Evolutionary conservation across 192 early-diverging fungal species (phyloP), one percentile per base, ranked within the genome.

Genomic region (Backusella sp.): DNA sequence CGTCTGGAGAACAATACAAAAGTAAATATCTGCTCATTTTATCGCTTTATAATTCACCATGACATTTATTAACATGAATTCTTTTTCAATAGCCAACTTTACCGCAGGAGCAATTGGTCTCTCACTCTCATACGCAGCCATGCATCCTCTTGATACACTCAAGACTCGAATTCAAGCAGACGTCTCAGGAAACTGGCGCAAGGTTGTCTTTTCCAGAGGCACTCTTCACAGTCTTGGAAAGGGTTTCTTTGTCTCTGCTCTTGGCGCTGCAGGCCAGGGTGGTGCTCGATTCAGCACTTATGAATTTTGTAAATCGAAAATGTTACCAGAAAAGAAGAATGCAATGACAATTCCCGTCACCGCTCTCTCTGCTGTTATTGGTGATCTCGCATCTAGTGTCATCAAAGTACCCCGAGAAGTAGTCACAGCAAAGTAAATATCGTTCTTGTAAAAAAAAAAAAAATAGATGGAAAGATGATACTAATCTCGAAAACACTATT

Each of bases 321-420:
- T 89, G 36, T 66, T 88, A 65, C 85, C 83, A 59, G 75, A 77
- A 28, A 80, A 76, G 73, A 77, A 72, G 69, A 81, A 68, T 75
- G 77, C 75, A 74, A 76, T 59, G 79, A 82, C 36, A 68, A 88
- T 89, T 49, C 84, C 89, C 15, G 87, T 87, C n/a, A 90, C 90
- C 21, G 91, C 92, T 42, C 70, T 92, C 36, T 91, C 91, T 66
- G 92, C 92, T 30, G 84, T 91, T 11, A 80, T 89, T 36, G 92
- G 92, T 44, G 92, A 94, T 79, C 73, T 89, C 5, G 91, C 88
- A 2, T 92, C 90, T 3, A 90, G 88, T 42, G 88, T 94, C 26
- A 86, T 93, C 80, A 94, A 94, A 77, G 92, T 94, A 0, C 92
- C 92, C 19, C 86, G 92, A 9, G 92, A 94, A 73, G 91, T 94